phyloP scores from a whole-genome alignment of 1,284 basidiomycete genomes.

The Ceratobasidium papillatum region DNA sequence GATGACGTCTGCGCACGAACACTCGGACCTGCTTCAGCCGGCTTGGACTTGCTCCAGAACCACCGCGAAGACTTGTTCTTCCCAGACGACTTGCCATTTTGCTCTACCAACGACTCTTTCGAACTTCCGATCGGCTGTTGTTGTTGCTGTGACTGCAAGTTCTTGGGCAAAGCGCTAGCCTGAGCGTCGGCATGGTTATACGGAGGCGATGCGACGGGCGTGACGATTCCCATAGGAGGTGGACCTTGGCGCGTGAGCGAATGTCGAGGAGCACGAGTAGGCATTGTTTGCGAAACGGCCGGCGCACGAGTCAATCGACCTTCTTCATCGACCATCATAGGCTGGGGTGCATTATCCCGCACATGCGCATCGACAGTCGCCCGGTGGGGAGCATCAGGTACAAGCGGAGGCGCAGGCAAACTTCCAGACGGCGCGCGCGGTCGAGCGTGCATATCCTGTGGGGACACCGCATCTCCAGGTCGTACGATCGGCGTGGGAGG shows the following conservation, averaged over 20 bases:
- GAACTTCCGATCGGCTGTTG: conserved; percentile 20
- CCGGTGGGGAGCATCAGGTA: conserved; percentile 13
- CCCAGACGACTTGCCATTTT: conserved; percentile 12
- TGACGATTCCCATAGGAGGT: neutral
- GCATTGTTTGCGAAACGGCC: conserved; percentile 29
- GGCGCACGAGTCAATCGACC: conserved; percentile 15
- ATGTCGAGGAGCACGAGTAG: conserved; percentile 7
- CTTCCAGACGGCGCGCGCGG: conserved; percentile 25
- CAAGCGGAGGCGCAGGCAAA: neutral
- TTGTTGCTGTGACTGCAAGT: conserved; percentile 12
- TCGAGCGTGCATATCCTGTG: neutral
- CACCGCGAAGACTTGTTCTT: conserved; percentile 31
- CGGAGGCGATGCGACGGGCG: conserved; percentile 21
- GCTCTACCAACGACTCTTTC: conserved; percentile 33
- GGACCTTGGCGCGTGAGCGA: conserved; percentile 26
- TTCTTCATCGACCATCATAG: conserved; percentile 27
- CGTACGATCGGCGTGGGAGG: conserved; percentile 5
- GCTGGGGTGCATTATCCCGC: neutral
- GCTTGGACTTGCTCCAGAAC: conserved; percentile 22
- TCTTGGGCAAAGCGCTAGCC: conserved; percentile 34
- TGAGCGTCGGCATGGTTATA: conserved; percentile 5
- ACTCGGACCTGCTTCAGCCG: conserved; percentile 2
- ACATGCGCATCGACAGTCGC: conserved; percentile 35
- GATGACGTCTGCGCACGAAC: neutral
- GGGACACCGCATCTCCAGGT: neutral